phyloP scores from a whole-genome alignment of 1,284 basidiomycete species.

The Meripilus lineatus region DNA sequence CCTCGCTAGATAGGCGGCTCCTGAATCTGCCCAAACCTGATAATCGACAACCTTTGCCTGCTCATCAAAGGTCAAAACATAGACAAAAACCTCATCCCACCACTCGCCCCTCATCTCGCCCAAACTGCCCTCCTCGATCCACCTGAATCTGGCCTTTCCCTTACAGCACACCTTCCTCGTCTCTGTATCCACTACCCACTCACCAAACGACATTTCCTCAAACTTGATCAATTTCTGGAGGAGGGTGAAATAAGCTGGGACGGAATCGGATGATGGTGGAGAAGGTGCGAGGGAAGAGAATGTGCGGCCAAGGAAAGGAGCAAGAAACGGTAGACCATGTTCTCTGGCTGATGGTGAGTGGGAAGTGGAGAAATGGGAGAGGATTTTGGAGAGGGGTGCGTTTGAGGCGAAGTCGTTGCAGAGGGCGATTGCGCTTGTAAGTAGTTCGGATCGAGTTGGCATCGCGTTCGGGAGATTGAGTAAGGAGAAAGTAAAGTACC shows the following conservation, averaged over 20 bases:
- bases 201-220: slow-evolving; percentile 37
- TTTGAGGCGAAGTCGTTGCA: slow-evolving; percentile 49
- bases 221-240: slow-evolving; percentile 40
- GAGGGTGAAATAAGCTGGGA: slow-evolving; percentile 45
- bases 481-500: too few relatives aligned
- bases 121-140: too few relatives aligned
- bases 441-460: slow-evolving; percentile 28
- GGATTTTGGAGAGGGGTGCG: slow-evolving; percentile 35
- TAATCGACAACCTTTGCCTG: slow-evolving; percentile 48
- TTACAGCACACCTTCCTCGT: slow-evolving; percentile 46
- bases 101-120: slow-evolving; percentile 37
- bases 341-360: slow-evolving; percentile 44
- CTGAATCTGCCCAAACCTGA: slow-evolving; percentile 67
- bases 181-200: slow-evolving; percentile 39
- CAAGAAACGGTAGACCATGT: slow-evolving; percentile 49
- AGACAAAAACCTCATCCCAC: slow-evolving; percentile 63
- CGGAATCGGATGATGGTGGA: slow-evolving; percentile 22
- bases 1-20: slow-evolving; percentile 56
- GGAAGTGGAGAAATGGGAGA: slow-evolving; percentile 48
- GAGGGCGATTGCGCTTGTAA: slow-evolving; percentile 41
- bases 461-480: slow-evolving; percentile 10
- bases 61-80: slow-evolving; percentile 58
- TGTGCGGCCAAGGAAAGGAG: slow-evolving; percentile 52
- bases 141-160: slow-evolving; percentile 52
- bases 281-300: slow-evolving; percentile 40